phyloP scores from a whole-genome alignment of 768 basidiomycete species.

The Kwoniella shandongensis region DNA sequence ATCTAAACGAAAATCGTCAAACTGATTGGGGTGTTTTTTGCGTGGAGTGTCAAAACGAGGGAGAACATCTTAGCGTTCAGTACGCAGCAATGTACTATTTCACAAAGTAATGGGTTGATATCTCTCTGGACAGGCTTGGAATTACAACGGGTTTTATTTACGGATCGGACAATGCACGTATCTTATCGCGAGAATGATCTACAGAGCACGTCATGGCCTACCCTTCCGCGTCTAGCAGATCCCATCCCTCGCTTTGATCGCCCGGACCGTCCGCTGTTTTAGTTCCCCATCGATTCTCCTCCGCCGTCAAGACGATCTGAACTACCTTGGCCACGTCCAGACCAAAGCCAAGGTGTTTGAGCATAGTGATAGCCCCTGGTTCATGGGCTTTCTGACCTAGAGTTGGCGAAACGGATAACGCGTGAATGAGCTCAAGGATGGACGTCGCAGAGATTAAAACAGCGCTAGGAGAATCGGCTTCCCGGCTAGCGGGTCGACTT shows the following conservation, averaged over 20 bases:
- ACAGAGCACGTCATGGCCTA: no score
- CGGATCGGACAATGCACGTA: no score
- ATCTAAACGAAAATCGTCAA: not conserved
- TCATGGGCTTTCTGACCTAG: slow-evolving; percentile 34
- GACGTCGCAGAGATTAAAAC: slow-evolving; percentile 28
- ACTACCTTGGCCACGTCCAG: slow-evolving; percentile 44
- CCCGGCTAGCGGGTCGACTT: not conserved
- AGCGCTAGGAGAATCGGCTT: not conserved
- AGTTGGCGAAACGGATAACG: slow-evolving; percentile 16
- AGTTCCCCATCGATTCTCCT: slow-evolving; percentile 19
- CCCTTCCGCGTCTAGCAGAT: slow-evolving; percentile 20
- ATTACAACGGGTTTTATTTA: no score
- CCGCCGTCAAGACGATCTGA: slow-evolving; percentile 21
- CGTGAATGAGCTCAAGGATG: slow-evolving; percentile 25
- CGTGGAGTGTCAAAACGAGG: slow-evolving; percentile 53
- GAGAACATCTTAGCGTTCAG: slow-evolving; percentile 34
- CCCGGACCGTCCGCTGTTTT: slow-evolving; percentile 8
- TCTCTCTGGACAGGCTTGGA: no score
- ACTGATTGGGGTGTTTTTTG: slow-evolving; percentile 2
- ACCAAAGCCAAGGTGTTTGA: slow-evolving; percentile 36
- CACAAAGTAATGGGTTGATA: slow-evolving; percentile 19
- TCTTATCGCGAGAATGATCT: no score
- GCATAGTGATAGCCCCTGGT: slow-evolving; percentile 20
- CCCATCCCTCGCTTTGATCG: slow-evolving; percentile 34
- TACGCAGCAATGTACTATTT: slow-evolving; percentile 51